These are phyloP conservation scores for Leptoxyphium fumago DNA, from an alignment of 2,329 filamentous ascomycete species.

Conservation along the genomic window DNA sequence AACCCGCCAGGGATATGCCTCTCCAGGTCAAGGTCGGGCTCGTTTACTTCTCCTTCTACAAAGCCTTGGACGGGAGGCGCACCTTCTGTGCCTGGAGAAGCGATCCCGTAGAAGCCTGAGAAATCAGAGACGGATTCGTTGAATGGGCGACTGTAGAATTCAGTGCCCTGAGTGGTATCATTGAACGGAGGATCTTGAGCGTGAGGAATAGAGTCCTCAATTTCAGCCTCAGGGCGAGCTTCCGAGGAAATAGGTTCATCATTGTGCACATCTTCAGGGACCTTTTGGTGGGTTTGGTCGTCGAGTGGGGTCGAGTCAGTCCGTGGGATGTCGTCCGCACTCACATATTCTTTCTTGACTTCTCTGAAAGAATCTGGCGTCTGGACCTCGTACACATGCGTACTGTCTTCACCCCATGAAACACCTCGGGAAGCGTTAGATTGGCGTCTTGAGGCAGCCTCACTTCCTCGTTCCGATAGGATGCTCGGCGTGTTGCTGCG, in stretches of 20 bases:
- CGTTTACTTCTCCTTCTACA: slow-evolving; percentile 32
- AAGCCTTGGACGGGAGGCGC: slow-evolving; percentile 20
- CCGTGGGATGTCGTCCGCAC: neutral
- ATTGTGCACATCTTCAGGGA: neutral
- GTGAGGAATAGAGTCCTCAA: slow-evolving; percentile 5
- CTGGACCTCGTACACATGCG: slow-evolving; percentile 30
- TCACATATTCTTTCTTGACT: slow-evolving; percentile 5
- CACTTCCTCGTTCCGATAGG: slow-evolving; percentile 1
- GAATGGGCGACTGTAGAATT: slow-evolving; percentile 24
- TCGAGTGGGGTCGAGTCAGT: neutral
- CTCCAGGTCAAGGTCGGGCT: slow-evolving; percentile 42
- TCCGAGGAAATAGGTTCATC: slow-evolving; percentile 2
- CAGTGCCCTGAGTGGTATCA: neutral
- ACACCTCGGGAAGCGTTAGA: slow-evolving; percentile 18
- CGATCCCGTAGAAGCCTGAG: slow-evolving; percentile 9
- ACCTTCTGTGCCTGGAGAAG: slow-evolving; percentile 19
- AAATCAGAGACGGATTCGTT: slow-evolving; percentile 29
- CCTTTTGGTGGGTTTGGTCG: neutral
- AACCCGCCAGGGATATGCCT: slow-evolving; percentile 51
- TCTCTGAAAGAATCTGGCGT: slow-evolving; percentile 29
- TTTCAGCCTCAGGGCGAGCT: slow-evolving; percentile 5
- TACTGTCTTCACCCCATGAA: slow-evolving; percentile 34
- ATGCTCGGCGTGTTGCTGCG: slow-evolving; percentile 9
- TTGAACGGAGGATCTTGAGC: neutral
- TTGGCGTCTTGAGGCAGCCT: neutral